A percentile compares a stretch with the other conserved stretches of the same genome.
Conservation (phyloP, 805 yeast species). For the Saturnispora besseyi region DNA sequence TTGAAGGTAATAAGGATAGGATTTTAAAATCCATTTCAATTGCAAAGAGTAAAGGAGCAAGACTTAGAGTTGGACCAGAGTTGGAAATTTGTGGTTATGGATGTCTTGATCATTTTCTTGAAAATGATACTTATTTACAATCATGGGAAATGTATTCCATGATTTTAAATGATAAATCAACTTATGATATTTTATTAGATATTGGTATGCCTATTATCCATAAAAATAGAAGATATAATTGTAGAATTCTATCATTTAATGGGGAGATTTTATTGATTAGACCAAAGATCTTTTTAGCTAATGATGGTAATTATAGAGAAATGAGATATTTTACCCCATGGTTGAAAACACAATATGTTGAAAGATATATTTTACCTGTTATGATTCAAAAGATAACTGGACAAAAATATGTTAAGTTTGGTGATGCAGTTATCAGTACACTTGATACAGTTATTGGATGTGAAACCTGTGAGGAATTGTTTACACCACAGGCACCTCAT, state of each 20-base stretch:
- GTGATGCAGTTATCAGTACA: conserved; percentile 84
- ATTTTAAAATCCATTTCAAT: conserved; percentile 68
- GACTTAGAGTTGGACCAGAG: conserved; percentile 93
- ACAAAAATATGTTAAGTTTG: conserved; percentile 55
- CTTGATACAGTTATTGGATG: conserved; percentile 88
- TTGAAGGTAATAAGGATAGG: conserved; percentile 92
- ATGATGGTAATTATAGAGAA: conserved; percentile 96
- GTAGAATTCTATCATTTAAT: conserved; percentile 75
- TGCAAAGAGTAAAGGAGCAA: conserved; percentile 72
- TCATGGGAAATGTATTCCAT: conserved; percentile 92
- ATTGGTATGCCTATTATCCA: conserved; percentile 93
- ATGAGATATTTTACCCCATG: conserved; percentile 97
- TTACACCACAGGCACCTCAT: conserved; percentile 95
- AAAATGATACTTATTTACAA: conserved; percentile 79
- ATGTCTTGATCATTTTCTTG: conserved; percentile 88
- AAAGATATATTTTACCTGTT: conserved; percentile 64
- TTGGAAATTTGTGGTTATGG: conserved; percentile 93
- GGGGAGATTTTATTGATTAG: conserved; percentile 76
- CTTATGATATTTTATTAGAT: conserved; percentile 74
- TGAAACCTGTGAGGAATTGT: conserved; percentile 96
- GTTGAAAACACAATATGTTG: conserved; percentile 70
- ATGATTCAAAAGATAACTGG: conserved; percentile 55
- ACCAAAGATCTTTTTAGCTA: conserved; percentile 89
- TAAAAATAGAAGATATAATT: conserved; percentile 81
- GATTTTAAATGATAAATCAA: conserved; percentile 56